Evolutionary conservation across 495 filamentous ascomycete genomes (phyloP).

Genomic region (Thermothielavioides terrestris): DNA sequence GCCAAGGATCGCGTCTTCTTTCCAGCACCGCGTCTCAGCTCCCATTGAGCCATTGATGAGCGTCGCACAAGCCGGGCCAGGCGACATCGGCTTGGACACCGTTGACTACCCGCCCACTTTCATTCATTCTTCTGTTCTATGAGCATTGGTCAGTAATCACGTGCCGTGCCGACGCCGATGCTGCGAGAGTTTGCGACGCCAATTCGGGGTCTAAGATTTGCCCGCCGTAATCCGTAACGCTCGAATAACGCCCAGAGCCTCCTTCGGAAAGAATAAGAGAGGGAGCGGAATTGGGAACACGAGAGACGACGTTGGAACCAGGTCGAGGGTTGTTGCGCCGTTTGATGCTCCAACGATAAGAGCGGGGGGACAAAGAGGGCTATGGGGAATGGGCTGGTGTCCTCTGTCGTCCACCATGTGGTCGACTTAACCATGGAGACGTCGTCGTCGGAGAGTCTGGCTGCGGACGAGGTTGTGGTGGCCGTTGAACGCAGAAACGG

Average conservation of each 20-base stretch:
- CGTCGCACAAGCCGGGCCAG: no score
- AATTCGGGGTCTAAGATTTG: no score
- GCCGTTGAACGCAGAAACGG: not conserved
- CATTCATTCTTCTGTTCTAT: no score
- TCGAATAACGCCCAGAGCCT: not conserved
- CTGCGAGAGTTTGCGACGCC: no score
- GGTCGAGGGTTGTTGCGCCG: not conserved
- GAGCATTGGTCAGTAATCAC: no score
- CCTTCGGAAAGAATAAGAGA: not conserved
- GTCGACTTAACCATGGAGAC: constrained; percentile 9
- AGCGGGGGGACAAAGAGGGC: not conserved
- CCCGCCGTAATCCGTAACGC: no score
- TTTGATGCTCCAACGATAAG: not conserved
- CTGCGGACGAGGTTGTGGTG: constrained; percentile 6
- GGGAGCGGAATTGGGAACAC: not conserved
- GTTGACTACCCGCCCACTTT: no score
- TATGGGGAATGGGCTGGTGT: not conserved
- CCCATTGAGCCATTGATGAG: no score
- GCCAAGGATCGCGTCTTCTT: no score
- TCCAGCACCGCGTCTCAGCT: no score
- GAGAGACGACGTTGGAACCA: not conserved
- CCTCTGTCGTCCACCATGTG: not conserved
- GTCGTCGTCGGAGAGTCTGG: not conserved
- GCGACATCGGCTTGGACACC: no score
- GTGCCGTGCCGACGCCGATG: no score